Evolutionary conservation across 2,329 filamentous ascomycete species (phyloP), one percentile per base, ranked within the genome.

Genomic region (Verticillium nubilum): DNA sequence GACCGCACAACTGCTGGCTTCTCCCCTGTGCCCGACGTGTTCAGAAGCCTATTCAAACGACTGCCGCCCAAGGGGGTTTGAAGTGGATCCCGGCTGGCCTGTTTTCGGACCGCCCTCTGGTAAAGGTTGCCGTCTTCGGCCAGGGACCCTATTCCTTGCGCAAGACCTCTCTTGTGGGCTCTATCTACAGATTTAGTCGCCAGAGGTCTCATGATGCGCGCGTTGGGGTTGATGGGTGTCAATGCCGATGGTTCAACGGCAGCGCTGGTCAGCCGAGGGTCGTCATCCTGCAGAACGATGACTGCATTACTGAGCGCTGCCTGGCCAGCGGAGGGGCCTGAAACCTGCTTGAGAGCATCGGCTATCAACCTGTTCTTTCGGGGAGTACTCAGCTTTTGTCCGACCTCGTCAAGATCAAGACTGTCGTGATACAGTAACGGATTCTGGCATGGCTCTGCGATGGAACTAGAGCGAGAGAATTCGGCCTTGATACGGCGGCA

Each of bases 331-430:
- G n/a, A 17, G 15, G 7, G 54, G 17, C 19, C 26, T 23, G 29
- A 19, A 27, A n/a, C 25, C 27, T 27, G 15, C 12, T 19, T 35
- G 13, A 27, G 15, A 12, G 47, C 13, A 27, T 33, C 27, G 31
- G 29, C 52, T 12, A 42, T 7, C 13, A 53, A 25, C 42, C 60
- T 61, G 17, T 60, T 59, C n/a, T 79, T 77, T 63, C 72, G 73
- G 56, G 75, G 77, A 13, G 77, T 84, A 57, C 75, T 63, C 69
- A 65, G 79, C 73, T 54, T 72, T 50, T 69, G 70, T 7, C 77
- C 79, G 57, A 78, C 72, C 50, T 80, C 76, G 66, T 86, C 82
- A 12, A 89, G 74, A 66, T 89, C 86, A 56, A 88, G 76, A 58
- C 84, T 88, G 57, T 86, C 85, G 47, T 82, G 74, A 10, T 63